Evolutionary conservation across 2,329 filamentous ascomycete species (phyloP).

Genomic region (Trichoderma cornu-damae): DNA sequence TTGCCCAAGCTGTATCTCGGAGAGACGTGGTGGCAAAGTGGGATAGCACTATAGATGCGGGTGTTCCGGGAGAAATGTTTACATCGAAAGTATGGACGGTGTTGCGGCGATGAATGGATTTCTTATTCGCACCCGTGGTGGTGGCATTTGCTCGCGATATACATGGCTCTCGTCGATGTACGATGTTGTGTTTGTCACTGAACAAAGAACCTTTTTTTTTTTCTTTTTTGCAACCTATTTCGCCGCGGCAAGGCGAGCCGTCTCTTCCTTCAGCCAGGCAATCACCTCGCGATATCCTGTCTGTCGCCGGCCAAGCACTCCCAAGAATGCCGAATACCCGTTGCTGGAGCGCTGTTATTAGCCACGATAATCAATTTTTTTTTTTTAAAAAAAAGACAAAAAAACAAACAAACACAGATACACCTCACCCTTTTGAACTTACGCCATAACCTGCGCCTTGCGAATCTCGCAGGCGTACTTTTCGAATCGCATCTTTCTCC

Average conservation of each 20-base stretch:
- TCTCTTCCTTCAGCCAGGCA: constrained; percentile 58
- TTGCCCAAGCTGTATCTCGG: constrained; percentile 54
- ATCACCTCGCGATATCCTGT: constrained; percentile 61
- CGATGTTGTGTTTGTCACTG: too few species aligned
- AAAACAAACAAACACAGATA: constrained; percentile 10
- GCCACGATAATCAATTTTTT: constrained; percentile 19
- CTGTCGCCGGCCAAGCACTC: constrained; percentile 66
- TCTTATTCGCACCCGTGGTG: too few species aligned
- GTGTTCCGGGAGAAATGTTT: background rate
- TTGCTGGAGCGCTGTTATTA: constrained; percentile 45
- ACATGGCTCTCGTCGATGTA: background rate
- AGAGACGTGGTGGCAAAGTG: constrained; percentile 55
- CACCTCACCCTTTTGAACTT: constrained; percentile 31
- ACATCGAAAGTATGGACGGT: background rate
- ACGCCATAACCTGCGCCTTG: constrained; percentile 58
- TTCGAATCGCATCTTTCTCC: constrained; percentile 41
- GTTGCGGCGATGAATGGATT: background rate
- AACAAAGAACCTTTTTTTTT: background rate
- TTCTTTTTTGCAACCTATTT: background rate
- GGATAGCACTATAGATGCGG: constrained; percentile 30
- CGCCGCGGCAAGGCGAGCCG: constrained; percentile 31
- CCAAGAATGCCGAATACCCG: constrained; percentile 63
- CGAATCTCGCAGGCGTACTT: constrained; percentile 56
- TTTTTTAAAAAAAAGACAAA: too few species aligned
- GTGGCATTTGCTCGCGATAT: background rate